A percentile compares a stretch with the other conserved stretches of the same genome.
Conservation (phyloP, 306 rosid genomes). For the Fragaria vesca region DNA sequence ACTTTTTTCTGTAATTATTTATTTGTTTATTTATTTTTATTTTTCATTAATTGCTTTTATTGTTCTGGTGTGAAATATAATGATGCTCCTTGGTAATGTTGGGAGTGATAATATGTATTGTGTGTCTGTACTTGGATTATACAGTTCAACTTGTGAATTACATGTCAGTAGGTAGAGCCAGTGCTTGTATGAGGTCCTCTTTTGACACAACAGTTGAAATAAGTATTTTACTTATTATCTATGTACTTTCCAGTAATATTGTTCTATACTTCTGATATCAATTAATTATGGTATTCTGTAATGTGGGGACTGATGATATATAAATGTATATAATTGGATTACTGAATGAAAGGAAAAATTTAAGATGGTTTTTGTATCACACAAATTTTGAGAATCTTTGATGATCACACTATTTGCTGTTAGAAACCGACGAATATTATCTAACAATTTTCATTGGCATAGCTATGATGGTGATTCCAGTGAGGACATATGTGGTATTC, state of each 20-base stretch:
- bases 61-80: background rate
- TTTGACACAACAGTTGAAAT: background rate
- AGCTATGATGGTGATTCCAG: background rate
- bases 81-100: background rate
- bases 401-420: background rate
- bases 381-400: background rate
- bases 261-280: background rate
- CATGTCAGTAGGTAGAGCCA: no score
- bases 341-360: background rate
- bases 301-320: background rate
- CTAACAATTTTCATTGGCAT: background rate
- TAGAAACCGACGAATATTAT: background rate
- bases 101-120: background rate
- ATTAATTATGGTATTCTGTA: background rate
- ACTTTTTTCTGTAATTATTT: background rate
- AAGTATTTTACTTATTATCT: background rate
- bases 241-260: background rate
- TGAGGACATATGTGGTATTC: background rate
- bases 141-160: background rate
- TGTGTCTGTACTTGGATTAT: background rate
- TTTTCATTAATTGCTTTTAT: background rate
- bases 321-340: background rate
- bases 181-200: background rate
- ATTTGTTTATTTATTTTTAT: background rate
- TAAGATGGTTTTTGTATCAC: background rate